Percentiles rank a stretch among this genome's conserved stretches.
Evolutionary conservation across 306 rosid species (phyloP).

Genomic region (Cucurbita argyrosperma): DNA sequence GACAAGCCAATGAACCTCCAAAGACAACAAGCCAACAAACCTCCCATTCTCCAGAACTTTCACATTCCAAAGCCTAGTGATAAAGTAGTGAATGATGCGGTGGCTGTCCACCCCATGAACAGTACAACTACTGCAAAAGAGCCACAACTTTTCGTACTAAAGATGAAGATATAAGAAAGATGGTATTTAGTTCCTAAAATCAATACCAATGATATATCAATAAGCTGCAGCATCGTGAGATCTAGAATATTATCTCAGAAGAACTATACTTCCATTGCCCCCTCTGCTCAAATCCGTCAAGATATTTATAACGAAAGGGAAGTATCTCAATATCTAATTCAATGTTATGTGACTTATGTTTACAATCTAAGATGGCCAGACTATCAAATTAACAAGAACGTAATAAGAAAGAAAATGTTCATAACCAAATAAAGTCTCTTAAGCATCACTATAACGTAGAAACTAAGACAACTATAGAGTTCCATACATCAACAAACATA

Average conservation of each 20-base stretch:
- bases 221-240: not conserved
- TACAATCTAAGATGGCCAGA: not conserved
- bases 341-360: not conserved
- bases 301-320: not conserved
- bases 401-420: not conserved
- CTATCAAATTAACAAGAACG: not conserved
- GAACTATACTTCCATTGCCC: not conserved
- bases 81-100: not conserved
- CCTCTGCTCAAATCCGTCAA: too few relatives aligned
- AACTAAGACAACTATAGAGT: not conserved
- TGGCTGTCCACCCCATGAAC: not conserved
- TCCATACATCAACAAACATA: constrained; percentile 8
- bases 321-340: not conserved
- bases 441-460: not conserved
- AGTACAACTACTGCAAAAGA: not conserved
- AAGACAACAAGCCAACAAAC: not conserved
- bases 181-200: not conserved
- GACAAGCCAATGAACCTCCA: not conserved
- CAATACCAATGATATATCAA: not conserved
- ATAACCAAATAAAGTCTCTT: not conserved
- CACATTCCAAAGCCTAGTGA: not conserved
- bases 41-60: not conserved
- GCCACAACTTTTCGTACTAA: not conserved
- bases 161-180: not conserved
- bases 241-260: not conserved